Evolutionary conservation across 306 rosid genomes (phyloP).

Genomic region (Quercus engelmannii): DNA sequence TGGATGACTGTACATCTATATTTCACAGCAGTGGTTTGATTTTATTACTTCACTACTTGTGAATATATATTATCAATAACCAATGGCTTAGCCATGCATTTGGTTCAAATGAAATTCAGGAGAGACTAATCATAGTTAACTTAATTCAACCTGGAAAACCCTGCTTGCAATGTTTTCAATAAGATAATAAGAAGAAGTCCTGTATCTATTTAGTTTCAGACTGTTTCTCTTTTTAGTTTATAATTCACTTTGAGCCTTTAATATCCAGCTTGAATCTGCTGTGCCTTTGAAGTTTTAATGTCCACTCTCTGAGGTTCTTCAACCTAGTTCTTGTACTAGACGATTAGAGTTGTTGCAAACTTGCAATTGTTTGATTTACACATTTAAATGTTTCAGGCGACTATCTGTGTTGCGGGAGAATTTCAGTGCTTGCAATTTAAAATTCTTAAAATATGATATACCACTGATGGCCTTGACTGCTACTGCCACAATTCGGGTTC

Average conservation of each 20-base stretch:
- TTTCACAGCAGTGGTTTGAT: not conserved
- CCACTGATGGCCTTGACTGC: slow-evolving; percentile 98
- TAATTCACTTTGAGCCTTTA: not conserved
- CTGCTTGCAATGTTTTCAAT: not conserved
- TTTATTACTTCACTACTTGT: not conserved
- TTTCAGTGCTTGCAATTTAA: slow-evolving; percentile 56
- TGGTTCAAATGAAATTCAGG: not conserved
- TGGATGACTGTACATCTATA: not conserved
- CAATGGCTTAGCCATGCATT: not conserved
- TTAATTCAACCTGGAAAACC: not conserved
- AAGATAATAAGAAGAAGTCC: not conserved
- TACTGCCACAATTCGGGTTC: slow-evolving; percentile 76
- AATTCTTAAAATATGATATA: slow-evolving; percentile 59
- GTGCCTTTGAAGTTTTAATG: not conserved
- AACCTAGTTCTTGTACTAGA: not conserved
- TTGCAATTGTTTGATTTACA: slow-evolving; percentile 1
- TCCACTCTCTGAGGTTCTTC: not conserved
- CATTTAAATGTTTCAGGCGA: slow-evolving; percentile 56
- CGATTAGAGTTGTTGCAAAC: not conserved
- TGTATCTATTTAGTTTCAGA: not conserved
- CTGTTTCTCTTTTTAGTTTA: not conserved
- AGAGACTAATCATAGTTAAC: not conserved
- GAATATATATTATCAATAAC: not conserved
- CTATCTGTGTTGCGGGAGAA: slow-evolving; percentile 72
- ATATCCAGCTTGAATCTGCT: not conserved